Evolutionary conservation across 1,284 basidiomycete species (phyloP).

Genomic region (Omphalotus olearius): DNA sequence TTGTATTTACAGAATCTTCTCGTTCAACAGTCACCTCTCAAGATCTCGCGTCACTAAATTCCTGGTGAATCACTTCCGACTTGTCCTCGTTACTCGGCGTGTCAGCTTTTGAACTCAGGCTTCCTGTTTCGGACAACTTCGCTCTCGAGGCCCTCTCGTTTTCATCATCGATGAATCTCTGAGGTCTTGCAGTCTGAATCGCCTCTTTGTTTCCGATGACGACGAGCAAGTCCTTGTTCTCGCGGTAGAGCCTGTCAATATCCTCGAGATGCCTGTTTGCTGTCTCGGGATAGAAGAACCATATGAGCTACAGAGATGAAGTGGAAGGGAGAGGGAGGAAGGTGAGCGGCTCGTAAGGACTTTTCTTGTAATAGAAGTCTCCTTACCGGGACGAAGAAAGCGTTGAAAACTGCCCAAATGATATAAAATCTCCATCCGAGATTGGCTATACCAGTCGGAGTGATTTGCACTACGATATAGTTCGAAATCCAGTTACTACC

Average conservation of each 20-base stretch:
- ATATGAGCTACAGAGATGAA: slow-evolving; percentile 29
- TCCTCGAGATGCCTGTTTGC: slow-evolving; percentile 43
- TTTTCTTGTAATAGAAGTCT: background rate
- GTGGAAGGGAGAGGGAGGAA: background rate
- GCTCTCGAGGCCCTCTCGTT: slow-evolving; percentile 2
- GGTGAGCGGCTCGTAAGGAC: background rate
- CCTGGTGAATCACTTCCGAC: too few species aligned
- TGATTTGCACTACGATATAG: slow-evolving; percentile 46
- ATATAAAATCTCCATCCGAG: slow-evolving; percentile 44
- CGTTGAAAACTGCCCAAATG: slow-evolving; percentile 43
- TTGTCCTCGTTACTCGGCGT: background rate
- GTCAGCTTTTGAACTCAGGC: background rate
- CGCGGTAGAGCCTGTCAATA: slow-evolving; percentile 41
- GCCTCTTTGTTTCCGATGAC: slow-evolving; percentile 38
- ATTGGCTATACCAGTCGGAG: slow-evolving; percentile 37
- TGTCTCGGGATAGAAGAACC: slow-evolving; percentile 42
- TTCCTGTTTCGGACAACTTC: background rate
- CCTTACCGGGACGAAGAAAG: slow-evolving; percentile 41
- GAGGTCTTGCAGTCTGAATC: slow-evolving; percentile 34
- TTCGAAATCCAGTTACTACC: slow-evolving; percentile 72
- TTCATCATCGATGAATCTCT: slow-evolving; percentile 30
- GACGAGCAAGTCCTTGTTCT: slow-evolving; percentile 34
- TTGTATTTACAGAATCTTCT: too few species aligned
- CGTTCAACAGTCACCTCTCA: too few species aligned
- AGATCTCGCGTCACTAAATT: too few species aligned